These are phyloP conservation scores for Scorias spongiosa DNA, from an alignment of 2,329 filamentous ascomycete species.

Conservation along the genomic window DNA sequence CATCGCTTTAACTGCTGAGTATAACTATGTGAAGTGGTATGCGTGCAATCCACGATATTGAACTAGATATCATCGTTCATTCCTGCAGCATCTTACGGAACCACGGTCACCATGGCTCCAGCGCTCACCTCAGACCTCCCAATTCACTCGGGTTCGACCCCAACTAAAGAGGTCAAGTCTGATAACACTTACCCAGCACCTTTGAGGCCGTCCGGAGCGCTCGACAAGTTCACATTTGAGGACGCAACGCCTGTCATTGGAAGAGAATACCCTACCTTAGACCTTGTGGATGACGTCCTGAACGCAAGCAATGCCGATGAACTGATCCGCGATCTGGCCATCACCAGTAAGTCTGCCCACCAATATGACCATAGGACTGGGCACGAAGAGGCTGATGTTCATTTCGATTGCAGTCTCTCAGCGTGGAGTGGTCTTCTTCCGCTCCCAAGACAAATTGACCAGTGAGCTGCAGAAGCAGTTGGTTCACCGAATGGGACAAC, in stretches of 20 bases:
- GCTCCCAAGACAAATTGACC: constrained; percentile 23
- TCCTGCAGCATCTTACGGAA: too few relatives aligned
- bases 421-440: constrained; percentile 15
- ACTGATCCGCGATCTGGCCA: constrained; percentile 9
- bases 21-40: too few relatives aligned
- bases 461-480: constrained; percentile 39
- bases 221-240: constrained; percentile 7
- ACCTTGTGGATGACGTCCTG: constrained; percentile 10
- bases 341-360: not conserved
- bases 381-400: too few relatives aligned
- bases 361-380: too few relatives aligned
- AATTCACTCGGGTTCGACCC: too few relatives aligned
- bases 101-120: too few relatives aligned
- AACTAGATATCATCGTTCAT: too few relatives aligned
- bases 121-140: too few relatives aligned
- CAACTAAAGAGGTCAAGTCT: too few relatives aligned
- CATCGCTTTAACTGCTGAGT: too few relatives aligned
- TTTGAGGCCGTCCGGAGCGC: constrained; percentile 3
- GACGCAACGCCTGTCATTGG: constrained; percentile 12
- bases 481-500: constrained; percentile 39
- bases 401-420: constrained; percentile 6
- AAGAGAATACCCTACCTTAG: constrained; percentile 7
- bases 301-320: constrained; percentile 8
- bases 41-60: too few relatives aligned
- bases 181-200: too few relatives aligned